A percentile compares a stretch with the other conserved stretches of the same genome.
phyloP scores from a whole-genome alignment of 306 rosid species.

The Crotalaria pallida region DNA sequence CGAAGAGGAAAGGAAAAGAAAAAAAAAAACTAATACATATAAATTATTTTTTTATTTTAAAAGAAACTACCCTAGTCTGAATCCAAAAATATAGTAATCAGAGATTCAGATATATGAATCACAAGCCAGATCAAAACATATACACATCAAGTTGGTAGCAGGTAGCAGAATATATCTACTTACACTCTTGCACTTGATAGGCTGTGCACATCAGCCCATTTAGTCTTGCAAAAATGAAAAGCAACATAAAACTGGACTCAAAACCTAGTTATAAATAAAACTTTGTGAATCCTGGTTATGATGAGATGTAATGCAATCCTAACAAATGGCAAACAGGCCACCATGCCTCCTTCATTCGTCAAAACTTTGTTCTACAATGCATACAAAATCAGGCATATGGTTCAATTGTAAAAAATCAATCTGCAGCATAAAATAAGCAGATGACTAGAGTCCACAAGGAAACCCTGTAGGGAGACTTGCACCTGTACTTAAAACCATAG shows the following conservation, averaged over 20 bases:
- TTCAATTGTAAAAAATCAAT: neutral
- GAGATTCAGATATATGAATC: neutral
- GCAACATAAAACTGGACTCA: neutral
- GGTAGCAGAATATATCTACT: neutral
- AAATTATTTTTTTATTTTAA: no score
- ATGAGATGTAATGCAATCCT: neutral
- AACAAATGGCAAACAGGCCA: neutral
- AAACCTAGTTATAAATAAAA: neutral
- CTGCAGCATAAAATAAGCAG: neutral
- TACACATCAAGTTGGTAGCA: neutral
- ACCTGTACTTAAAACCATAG: neutral
- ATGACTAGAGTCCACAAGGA: neutral
- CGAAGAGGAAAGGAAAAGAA: neutral
- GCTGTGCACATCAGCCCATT: neutral
- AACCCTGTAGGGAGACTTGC: neutral
- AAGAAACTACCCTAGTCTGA: neutral
- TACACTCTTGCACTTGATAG: neutral
- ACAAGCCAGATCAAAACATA: neutral
- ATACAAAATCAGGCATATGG: neutral
- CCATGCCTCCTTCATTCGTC: neutral
- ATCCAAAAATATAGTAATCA: neutral
- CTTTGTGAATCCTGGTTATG: neutral
- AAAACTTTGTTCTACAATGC: neutral
- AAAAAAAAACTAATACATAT: slow-evolving; percentile 1
- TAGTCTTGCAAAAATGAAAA: neutral